Evolutionary conservation across 176 grass and related monocot genomes (phyloP).

Genomic region (Oryza officinalis): DNA sequence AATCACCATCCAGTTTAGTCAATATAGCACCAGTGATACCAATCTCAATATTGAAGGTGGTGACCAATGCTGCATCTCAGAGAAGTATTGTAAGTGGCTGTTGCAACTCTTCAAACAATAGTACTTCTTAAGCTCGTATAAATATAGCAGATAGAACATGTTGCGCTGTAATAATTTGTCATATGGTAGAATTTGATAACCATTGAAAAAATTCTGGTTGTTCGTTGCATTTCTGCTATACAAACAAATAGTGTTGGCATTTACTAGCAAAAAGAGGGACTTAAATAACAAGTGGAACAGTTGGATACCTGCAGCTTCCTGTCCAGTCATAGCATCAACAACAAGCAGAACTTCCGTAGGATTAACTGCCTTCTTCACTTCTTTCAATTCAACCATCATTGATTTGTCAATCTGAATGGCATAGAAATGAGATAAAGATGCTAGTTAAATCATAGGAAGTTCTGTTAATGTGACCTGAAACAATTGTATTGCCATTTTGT

Average conservation of each 20-base stretch:
- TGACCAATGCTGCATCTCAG: slow-evolving; percentile 70
- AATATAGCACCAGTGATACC: slow-evolving; percentile 95
- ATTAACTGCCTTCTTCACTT: slow-evolving; percentile 87
- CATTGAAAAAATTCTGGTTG: neutral
- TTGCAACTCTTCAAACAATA: slow-evolving; percentile 11
- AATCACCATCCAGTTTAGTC: slow-evolving; percentile 96
- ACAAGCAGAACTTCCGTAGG: slow-evolving; percentile 95
- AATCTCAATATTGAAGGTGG: slow-evolving; percentile 97
- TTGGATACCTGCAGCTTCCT: slow-evolving; percentile 90
- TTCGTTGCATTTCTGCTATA: neutral
- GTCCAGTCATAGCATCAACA: slow-evolving; percentile 99
- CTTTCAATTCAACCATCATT: slow-evolving; percentile 98
- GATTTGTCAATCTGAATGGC: slow-evolving; percentile 77
- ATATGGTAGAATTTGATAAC: neutral
- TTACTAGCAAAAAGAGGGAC: too few species aligned
- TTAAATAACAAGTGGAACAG: neutral
- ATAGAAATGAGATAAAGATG: slow-evolving; percentile 2
- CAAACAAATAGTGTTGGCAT: neutral
- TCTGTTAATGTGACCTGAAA: neutral
- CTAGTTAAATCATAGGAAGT: neutral
- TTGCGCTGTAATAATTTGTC: neutral
- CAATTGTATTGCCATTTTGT: neutral
- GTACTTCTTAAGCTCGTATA: neutral
- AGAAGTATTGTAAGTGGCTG: slow-evolving; percentile 18
- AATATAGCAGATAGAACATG: neutral